Percentiles rank a stretch among this genome's conserved stretches.
These are phyloP conservation scores for Teunomyces barrocoloradensis DNA, from an alignment of 805 yeast species.

Conservation along the genomic window DNA sequence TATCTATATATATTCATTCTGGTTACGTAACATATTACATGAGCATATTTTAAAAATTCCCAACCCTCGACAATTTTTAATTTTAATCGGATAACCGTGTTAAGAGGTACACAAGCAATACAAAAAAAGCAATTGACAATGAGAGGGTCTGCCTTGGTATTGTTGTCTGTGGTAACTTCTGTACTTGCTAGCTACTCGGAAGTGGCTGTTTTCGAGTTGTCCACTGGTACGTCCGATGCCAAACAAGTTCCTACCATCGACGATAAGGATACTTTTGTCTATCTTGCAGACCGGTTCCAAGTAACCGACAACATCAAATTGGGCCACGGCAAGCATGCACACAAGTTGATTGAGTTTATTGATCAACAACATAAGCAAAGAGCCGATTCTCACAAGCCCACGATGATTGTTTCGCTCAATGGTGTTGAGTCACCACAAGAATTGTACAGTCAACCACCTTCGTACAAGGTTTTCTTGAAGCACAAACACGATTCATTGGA, in stretches of 20 bases:
- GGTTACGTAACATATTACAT: neutral
- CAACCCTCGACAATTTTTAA: neutral
- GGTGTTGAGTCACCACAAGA: slow-evolving; percentile 39
- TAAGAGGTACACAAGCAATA: neutral
- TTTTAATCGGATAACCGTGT: neutral
- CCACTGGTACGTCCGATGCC: neutral
- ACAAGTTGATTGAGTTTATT: slow-evolving; percentile 22
- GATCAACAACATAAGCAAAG: slow-evolving; percentile 14
- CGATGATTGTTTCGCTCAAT: slow-evolving; percentile 37
- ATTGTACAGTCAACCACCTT: slow-evolving; percentile 23
- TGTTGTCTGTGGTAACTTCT: slow-evolving; percentile 6
- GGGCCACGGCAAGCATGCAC: slow-evolving; percentile 28
- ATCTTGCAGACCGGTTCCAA: slow-evolving; percentile 46
- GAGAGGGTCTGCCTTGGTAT: slow-evolving; percentile 6
- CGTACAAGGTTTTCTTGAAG: slow-evolving; percentile 17
- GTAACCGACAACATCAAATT: slow-evolving; percentile 36
- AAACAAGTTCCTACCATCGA: slow-evolving; percentile 2
- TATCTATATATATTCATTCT: neutral
- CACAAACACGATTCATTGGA: slow-evolving; percentile 7
- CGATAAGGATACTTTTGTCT: slow-evolving; percentile 33
- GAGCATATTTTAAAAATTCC: neutral
- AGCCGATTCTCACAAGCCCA: slow-evolving; percentile 17
- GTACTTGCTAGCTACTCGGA: slow-evolving; percentile 4
- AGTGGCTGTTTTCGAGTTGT: slow-evolving; percentile 11
- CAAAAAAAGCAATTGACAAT: slow-evolving; percentile 2